phyloP scores from a whole-genome alignment of 805 yeast genomes.

The Metschnikowia anglica region DNA sequence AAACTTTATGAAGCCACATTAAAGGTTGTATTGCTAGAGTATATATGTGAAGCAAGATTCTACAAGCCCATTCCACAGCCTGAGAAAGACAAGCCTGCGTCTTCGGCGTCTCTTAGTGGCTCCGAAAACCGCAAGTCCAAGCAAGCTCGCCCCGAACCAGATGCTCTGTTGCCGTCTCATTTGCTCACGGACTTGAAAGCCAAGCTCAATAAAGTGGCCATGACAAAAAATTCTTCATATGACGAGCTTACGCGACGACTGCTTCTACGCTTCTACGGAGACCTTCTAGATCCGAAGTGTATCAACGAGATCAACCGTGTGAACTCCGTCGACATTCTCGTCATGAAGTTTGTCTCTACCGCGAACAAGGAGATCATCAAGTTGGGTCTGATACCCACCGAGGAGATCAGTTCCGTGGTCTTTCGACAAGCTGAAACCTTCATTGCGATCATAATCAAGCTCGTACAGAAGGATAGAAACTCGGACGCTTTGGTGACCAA shows the following conservation, averaged over 20 bases:
- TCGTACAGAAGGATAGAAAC: conserved; percentile 38
- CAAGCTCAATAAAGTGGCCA: conserved; percentile 45
- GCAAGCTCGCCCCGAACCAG: conserved; percentile 11
- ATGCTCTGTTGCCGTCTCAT: conserved; percentile 33
- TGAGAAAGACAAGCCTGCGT: neutral
- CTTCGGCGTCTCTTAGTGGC: conserved; percentile 2
- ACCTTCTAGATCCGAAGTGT: conserved; percentile 49
- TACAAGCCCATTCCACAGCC: conserved; percentile 28
- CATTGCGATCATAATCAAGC: conserved; percentile 36
- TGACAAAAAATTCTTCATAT: conserved; percentile 35
- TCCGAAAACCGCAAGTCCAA: conserved; percentile 16
- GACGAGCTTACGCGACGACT: conserved; percentile 57
- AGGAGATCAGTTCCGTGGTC: conserved; percentile 33
- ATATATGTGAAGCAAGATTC: conserved; percentile 65
- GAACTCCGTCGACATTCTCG: conserved; percentile 45
- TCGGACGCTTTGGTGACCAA: conserved; percentile 42
- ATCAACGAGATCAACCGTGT: conserved; percentile 32
- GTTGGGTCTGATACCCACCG: conserved; percentile 31
- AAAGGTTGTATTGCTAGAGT: conserved; percentile 56
- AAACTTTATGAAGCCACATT: conserved; percentile 52
- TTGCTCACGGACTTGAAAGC: conserved; percentile 40
- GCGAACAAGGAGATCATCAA: conserved; percentile 54
- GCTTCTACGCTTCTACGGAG: conserved; percentile 62
- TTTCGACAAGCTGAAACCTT: conserved; percentile 38
- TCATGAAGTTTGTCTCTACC: conserved; percentile 51